Evolutionary conservation across 2,329 filamentous ascomycete species (phyloP), one percentile per base, ranked within the genome.

Genomic region (Diaporthe eres): DNA sequence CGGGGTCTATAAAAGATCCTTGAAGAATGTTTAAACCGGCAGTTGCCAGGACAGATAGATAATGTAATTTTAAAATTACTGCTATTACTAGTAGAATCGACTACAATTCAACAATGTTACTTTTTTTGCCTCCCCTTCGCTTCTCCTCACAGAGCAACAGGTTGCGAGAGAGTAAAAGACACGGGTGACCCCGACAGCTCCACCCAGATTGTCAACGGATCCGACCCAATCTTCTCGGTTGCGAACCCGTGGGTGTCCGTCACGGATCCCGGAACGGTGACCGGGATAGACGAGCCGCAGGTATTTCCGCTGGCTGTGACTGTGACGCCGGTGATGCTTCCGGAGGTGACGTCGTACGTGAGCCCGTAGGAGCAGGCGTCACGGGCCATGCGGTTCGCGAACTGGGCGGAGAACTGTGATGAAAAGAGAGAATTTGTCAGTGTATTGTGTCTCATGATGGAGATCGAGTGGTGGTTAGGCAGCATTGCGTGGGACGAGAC

Each of bases 231-330:
- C 65, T 68, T 31, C 47, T 68, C 65, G 13, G 65, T 68, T 8
- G 22, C 28, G 65, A 68, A 68, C 10, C 65, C 65, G 9, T 68
- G 31, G 8, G 65, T 68, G 65, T 68, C 47, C 12, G 65, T 68
- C 47, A 68, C 65, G 13, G 47, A 22, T 1, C 65, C 65, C 6
- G 65, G 65, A 7, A 68, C 65, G 31, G 65, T 68, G 13, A 68
- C 65, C 13, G 65, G 65, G 31, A 68, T 53, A 12, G 65, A n/a
- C 8, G 65, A 15, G 47, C 65, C 31, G 47, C 65, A 68, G 31
- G 65, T 53, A 47, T 68, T 68, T n/a, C 65, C 65, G 15, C 19
- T 68, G 47, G 65, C 65, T 12, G 65, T 68, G 47, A 68, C 65
- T 10, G 65, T 68, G 31, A 68, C 65, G 22, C 65, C 65, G 65